Conservation (phyloP, 805 yeast genomes). For the Teunomyces funiuensis region DNA sequence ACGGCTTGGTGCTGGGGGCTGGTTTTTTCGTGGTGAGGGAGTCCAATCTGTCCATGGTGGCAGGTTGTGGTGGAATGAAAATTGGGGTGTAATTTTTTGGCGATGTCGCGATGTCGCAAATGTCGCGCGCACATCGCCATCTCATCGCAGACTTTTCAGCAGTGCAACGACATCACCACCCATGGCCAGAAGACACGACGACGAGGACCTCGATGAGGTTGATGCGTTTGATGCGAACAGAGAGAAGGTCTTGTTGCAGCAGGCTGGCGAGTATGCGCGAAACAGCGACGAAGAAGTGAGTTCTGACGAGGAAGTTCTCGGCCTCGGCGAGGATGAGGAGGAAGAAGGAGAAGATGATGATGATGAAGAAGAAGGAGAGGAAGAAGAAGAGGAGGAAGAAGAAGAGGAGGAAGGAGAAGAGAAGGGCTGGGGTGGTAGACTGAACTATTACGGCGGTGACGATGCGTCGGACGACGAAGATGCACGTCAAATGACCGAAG, state of each 20-base stretch:
- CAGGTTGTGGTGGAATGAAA: slow-evolving; percentile 1
- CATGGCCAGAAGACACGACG: too few species aligned
- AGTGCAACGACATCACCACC: background rate
- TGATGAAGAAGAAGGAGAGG: slow-evolving; percentile 41
- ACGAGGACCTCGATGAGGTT: slow-evolving; percentile 50
- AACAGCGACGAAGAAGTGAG: slow-evolving; percentile 34
- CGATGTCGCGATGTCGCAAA: background rate
- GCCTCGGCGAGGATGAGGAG: slow-evolving; percentile 40
- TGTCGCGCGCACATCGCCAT: slow-evolving; percentile 1
- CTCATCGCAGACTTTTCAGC: too few species aligned
- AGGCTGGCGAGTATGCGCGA: slow-evolving; percentile 50
- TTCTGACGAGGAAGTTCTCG: slow-evolving; percentile 59
- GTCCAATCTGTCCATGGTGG: slow-evolving; percentile 41
- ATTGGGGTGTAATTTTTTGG: background rate
- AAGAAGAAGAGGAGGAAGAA: slow-evolving; percentile 41
- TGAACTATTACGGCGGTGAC: slow-evolving; percentile 55
- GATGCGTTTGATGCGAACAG: slow-evolving; percentile 63
- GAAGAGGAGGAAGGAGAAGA: slow-evolving; percentile 27
- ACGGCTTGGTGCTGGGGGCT: slow-evolving; percentile 39
- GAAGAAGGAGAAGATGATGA: slow-evolving; percentile 52
- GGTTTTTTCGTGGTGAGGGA: slow-evolving; percentile 37
- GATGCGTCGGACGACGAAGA: slow-evolving; percentile 72
- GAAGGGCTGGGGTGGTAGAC: slow-evolving; percentile 44
- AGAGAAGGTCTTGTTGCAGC: slow-evolving; percentile 56
- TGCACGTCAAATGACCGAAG: slow-evolving; percentile 76